Evolutionary conservation across 1,284 basidiomycete genomes (phyloP).

Genomic region (Ceratobasidium theobromae): DNA sequence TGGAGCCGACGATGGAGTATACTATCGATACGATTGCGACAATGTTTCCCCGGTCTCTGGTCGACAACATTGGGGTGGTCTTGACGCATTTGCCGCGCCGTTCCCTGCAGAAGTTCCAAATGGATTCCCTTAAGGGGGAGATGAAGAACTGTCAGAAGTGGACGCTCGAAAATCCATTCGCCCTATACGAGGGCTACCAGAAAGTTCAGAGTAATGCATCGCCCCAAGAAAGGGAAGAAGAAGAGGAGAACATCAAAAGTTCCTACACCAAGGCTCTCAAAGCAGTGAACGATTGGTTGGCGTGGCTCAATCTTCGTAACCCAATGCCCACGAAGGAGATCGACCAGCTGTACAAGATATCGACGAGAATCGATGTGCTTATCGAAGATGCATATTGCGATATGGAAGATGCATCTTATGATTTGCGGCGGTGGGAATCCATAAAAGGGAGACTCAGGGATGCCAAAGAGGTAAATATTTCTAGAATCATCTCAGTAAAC

Average conservation of each 20-base stretch:
- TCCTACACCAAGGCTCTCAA: not conserved
- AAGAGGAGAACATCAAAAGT: not conserved
- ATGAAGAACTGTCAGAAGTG: not conserved
- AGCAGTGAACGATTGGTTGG: not conserved
- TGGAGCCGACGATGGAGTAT: not conserved
- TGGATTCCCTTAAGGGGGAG: not conserved
- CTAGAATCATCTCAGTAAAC: not conserved
- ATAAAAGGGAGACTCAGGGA: not conserved
- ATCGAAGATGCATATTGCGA: not conserved
- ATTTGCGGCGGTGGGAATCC: not conserved
- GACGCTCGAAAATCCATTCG: not conserved
- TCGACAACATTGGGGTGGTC: constrained; percentile 41
- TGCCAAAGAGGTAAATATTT: not conserved
- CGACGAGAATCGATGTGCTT: not conserved
- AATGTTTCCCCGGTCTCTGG: constrained; percentile 34
- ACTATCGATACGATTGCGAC: not conserved
- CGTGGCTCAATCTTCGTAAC: not conserved
- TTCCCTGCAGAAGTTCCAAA: not conserved
- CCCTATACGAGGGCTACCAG: not conserved
- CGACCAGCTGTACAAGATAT: not conserved
- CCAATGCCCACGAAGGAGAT: not conserved
- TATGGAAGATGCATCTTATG: not conserved
- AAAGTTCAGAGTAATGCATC: not conserved
- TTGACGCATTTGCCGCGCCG: constrained; percentile 39
- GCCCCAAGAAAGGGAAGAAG: not conserved